These are phyloP conservation scores for Amylocystis lapponica DNA, from an alignment of 768 basidiomycete species.

Conservation along the genomic window DNA sequence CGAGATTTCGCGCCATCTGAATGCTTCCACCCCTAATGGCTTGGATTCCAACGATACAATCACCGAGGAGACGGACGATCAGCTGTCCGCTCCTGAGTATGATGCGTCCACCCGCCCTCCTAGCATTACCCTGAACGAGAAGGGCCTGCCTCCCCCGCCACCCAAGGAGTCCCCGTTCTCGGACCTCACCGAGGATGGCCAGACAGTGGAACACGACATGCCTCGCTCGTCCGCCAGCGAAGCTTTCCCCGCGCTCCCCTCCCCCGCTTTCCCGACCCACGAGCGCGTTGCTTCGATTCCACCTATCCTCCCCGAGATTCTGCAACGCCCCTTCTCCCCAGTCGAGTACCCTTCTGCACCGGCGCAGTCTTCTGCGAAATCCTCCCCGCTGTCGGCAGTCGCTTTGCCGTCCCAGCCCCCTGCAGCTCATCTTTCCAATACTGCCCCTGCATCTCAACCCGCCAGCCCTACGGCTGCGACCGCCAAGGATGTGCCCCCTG, in stretches of 20 bases:
- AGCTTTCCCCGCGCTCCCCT: constrained; percentile 21
- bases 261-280: constrained; percentile 25
- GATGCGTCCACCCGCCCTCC: constrained; percentile 2
- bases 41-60: constrained; percentile 19
- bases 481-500: neutral
- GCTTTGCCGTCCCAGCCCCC: constrained; percentile 13
- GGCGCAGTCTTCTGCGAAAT: constrained; percentile 7
- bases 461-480: neutral
- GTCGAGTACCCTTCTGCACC: constrained; percentile 21
- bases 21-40: constrained; percentile 23
- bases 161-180: constrained; percentile 23
- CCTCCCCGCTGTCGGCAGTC: constrained; percentile 22
- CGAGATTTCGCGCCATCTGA: constrained; percentile 58
- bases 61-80: constrained; percentile 11
- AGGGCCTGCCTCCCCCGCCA: neutral
- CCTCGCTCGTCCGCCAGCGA: constrained; percentile 7
- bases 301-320: constrained; percentile 51
- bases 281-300: constrained; percentile 45
- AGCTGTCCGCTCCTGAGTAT: constrained; percentile 19
- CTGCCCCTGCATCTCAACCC: constrained; percentile 2
- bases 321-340: constrained; percentile 38
- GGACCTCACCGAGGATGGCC: constrained; percentile 16
- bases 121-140: constrained; percentile 1
- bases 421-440: constrained; percentile 13
- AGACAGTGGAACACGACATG: neutral